A percentile compares a stretch with the other conserved stretches of the same genome.
phyloP scores from a whole-genome alignment of 768 basidiomycete genomes.

The Tricholoma hemisulphureum region DNA sequence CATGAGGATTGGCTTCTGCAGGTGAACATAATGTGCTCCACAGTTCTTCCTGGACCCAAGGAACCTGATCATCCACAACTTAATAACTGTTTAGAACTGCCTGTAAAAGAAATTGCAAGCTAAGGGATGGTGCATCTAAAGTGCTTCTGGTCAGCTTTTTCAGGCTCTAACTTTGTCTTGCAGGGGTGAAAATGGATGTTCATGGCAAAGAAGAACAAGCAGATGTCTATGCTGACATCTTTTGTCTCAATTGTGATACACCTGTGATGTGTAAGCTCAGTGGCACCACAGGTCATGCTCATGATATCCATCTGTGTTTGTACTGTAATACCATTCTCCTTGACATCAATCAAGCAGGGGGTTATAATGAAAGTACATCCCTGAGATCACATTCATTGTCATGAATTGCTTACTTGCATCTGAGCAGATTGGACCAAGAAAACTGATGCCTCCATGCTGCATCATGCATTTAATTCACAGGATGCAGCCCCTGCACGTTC shows the following conservation, averaged over 20 bases:
- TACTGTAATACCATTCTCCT: slow-evolving; percentile 15
- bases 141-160: no score
- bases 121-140: no score
- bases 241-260: slow-evolving; percentile 24
- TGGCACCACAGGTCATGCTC: slow-evolving; percentile 20
- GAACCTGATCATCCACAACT: slow-evolving; percentile 25
- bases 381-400: not conserved
- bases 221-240: no score
- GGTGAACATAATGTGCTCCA: slow-evolving; percentile 18
- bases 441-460: slow-evolving; percentile 1
- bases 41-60: slow-evolving; percentile 24
- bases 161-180: no score
- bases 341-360: slow-evolving; percentile 16
- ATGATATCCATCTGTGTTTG: slow-evolving; percentile 21
- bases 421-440: not conserved
- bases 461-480: not conserved
- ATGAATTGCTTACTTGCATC: not conserved
- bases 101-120: slow-evolving; percentile 14
- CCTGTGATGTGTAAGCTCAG: slow-evolving; percentile 20
- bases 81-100: slow-evolving; percentile 22
- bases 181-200: no score
- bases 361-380: slow-evolving; percentile 6
- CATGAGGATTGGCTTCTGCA: slow-evolving; percentile 17
- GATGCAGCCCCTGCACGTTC: not conserved
- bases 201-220: no score